Base-by-base conservation (phyloP, 2,329 filamentous ascomycete species). In the Hypoxylon sp. region DNA sequence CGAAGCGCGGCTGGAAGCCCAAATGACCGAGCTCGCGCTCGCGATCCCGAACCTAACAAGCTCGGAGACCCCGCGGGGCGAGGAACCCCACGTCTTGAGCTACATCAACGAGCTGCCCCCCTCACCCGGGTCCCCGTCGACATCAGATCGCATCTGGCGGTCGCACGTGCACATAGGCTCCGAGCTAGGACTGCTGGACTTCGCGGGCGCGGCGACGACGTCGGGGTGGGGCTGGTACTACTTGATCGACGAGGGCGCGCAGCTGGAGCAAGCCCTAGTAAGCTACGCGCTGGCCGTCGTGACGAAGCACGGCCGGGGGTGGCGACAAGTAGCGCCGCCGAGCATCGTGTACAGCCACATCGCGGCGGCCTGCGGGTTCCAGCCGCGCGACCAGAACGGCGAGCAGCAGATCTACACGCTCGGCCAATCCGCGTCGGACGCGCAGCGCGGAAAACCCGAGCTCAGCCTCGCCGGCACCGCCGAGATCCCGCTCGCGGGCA, bases 161-260 rank as follows among this genome's bases (percentile, higher is more conserved):
- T 93, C 89, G 0, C 92, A 97, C 70, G 88, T 94, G 5, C 82
- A 93, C 61, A 93, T 99, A 62, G 94, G 94, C 21, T 79, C 84
- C 3, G 84, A 91, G 66, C 82, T 99, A n/a, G 86, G 87, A 23
- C 80, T 99, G n/a, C 78, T 99, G 41, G 93, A 99, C 74, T 97
- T 99, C 67, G 78, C 88, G 4, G 86, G 82, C 51, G 91, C 91
- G 4, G 87, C 87, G 2, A 85, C 82, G n/a, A 87, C 90, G 1
- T 90, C 88, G 3, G 94, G 94, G 26, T 99, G 93, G 93, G 94
- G 94, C 1, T 99, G 91, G 90, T 99, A 99, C 75, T 97, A 91
- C 72, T 83, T 99, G 7, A 78, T 90, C n/a, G 90, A 93, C 67
- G 92, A 96, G 66, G 94, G 86, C 6, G 92, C 92, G 0, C 83